Evolutionary conservation across 2,329 filamentous ascomycete species (phyloP).

Genomic region (Monosporascus ibericus): DNA sequence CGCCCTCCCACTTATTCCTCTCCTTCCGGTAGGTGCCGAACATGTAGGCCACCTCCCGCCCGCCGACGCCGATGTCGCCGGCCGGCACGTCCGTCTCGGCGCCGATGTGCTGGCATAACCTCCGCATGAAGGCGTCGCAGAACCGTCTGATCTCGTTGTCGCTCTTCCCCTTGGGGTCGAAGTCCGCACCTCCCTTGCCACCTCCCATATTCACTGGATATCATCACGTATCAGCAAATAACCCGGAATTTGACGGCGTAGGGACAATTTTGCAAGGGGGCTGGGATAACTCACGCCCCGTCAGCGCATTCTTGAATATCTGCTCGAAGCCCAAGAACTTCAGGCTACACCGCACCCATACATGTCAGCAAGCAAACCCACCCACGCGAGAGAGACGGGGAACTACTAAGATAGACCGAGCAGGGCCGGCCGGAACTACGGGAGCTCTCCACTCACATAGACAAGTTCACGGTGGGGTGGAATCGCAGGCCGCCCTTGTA

Average conservation of each 20-base stretch:
- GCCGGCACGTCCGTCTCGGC: conserved; percentile 94
- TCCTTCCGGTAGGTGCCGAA: conserved; percentile 90
- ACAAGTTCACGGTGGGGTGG: conserved; percentile 80
- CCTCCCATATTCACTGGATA: conserved; percentile 80
- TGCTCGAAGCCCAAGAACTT: conserved; percentile 99
- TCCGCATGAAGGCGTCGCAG: conserved; percentile 92
- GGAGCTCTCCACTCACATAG: conserved; percentile 38
- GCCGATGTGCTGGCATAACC: conserved; percentile 93
- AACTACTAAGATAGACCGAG: too few species aligned
- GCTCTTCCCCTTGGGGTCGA: conserved; percentile 97
- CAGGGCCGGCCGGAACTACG: too few species aligned
- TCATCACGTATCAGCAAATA: conserved; percentile 14
- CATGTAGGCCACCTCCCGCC: conserved; percentile 88
- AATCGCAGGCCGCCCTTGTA: conserved; percentile 98
- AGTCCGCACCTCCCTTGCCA: conserved; percentile 96
- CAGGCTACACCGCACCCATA: conserved; percentile 44
- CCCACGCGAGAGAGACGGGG: too few species aligned
- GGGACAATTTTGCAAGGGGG: neutral
- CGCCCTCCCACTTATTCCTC: conserved; percentile 89
- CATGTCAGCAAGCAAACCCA: conserved; percentile 22
- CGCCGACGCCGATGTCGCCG: conserved; percentile 91
- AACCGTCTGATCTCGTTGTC: conserved; percentile 97
- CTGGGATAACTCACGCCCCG: conserved; percentile 62
- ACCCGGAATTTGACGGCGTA: neutral
- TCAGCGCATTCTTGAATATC: conserved; percentile 99